Conservation (phyloP, 1,139 yeast genomes). For the Kurtzmaniella quercitrusa region DNA sequence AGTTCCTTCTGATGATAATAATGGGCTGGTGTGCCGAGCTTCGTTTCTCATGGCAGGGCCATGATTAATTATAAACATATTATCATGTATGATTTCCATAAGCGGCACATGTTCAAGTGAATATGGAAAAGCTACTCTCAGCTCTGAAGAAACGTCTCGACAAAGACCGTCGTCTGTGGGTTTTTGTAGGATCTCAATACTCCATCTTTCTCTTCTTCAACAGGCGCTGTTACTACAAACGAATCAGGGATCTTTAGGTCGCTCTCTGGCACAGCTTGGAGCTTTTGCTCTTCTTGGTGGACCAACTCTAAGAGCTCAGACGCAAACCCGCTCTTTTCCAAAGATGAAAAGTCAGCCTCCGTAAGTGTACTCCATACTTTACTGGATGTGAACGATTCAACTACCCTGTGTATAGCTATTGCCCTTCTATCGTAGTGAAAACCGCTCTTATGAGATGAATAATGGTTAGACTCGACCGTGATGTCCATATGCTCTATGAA, state of each 20-base stretch:
- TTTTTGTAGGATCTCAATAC: conserved; percentile 32
- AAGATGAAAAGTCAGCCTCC: conserved; percentile 8
- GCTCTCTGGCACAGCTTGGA: conserved; percentile 12
- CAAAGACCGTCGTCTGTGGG: conserved; percentile 31
- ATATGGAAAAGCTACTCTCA: too few species aligned
- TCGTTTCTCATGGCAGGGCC: too few species aligned
- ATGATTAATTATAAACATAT: too few species aligned
- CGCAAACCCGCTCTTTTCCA: conserved; percentile 8
- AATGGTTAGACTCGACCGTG: conserved; percentile 18
- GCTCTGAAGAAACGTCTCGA: conserved; percentile 20
- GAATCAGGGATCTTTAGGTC: conserved; percentile 17
- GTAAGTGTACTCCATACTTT: conserved; percentile 12
- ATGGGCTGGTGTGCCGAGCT: too few species aligned
- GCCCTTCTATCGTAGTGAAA: conserved; percentile 44
- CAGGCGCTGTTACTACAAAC: conserved; percentile 30
- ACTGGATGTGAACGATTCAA: conserved; percentile 24
- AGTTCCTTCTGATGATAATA: too few species aligned
- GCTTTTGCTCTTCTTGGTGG: conserved; percentile 15
- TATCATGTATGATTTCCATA: too few species aligned
- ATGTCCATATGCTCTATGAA: conserved; percentile 46
- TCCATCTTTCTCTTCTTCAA: conserved; percentile 9
- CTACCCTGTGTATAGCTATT: conserved; percentile 42
- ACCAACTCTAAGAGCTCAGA: conserved; percentile 20
- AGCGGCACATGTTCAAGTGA: too few species aligned
- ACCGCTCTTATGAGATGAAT: conserved; percentile 15